Evolutionary conservation across 2,329 filamentous ascomycete species (phyloP), one percentile per base, ranked within the genome.

Genomic region (Trichoderma asperellum): DNA sequence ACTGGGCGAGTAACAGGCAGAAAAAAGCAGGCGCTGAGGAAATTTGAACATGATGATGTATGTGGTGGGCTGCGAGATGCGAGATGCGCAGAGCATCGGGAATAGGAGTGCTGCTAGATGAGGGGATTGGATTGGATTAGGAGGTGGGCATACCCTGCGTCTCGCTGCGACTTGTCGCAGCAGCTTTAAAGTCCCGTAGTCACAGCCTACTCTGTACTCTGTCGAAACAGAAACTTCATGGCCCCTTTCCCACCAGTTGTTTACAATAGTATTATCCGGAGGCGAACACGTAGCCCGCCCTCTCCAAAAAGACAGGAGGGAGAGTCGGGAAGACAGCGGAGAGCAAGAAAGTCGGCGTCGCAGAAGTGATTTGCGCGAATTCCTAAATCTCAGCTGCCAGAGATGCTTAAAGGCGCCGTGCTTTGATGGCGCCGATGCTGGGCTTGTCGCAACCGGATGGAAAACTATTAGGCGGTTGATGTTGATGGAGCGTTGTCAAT

Each of bases 181-280:
- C 66, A 72, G 71, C 59, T 74, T 74, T 52, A 59, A 73, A 73
- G n/a, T 37, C 37, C 72, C 72, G 29, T 75, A 74, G 64, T 75
- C 75, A 66, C 71, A 57, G 66, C 63, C 69, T 68, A 67, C 64
- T 67, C 64, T 67, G 64, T 67, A 37, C 64, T 67, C 55, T 24
- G 64, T 52, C 68, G 68, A 67, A 61, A 68, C 67, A 56, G 69
- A 60, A 63, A 66, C 61, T 67, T 71, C 65, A 73, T 73, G 53
- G 67, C 68, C 52, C 62, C 68, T 69, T 71, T 70, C 72, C 74
- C 76, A 72, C 73, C 71, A 73, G 77, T 73, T 74, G 76, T 78
- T 79, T 79, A 79, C 77, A 77, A 79, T 77, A 77, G 72, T 70
- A 77, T 77, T 71, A 73, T 76, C 75, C 71, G 74, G 55, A 70